A percentile compares a stretch with the other conserved stretches of the same genome.
phyloP scores from a whole-genome alignment of 306 rosid species.

The Boehmeria nivea region DNA sequence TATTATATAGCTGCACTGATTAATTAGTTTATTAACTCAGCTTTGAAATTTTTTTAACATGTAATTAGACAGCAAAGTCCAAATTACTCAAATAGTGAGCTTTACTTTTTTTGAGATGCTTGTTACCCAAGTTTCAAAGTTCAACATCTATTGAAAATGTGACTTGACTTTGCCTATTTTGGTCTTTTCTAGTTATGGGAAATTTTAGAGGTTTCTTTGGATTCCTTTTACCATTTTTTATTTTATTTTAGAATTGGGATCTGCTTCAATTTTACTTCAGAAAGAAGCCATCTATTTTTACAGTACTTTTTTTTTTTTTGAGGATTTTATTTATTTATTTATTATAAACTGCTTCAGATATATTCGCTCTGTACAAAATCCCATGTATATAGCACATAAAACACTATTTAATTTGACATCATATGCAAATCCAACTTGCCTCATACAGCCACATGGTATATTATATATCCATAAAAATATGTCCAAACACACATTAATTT shows the following conservation, averaged over 20 bases:
- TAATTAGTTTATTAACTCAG: neutral
- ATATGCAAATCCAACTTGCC: slow-evolving; percentile 8
- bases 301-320: too few relatives aligned
- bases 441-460: neutral
- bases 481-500: too few relatives aligned
- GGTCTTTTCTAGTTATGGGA: slow-evolving; percentile 1
- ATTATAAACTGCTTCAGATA: too few relatives aligned
- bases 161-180: neutral
- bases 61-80: slow-evolving; percentile 8
- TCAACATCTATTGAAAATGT: slow-evolving; percentile 3
- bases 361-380: neutral
- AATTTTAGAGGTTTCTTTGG: neutral
- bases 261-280: neutral
- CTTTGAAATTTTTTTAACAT: neutral
- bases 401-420: slow-evolving; percentile 2
- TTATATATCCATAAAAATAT: neutral
- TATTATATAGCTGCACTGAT: neutral
- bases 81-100: slow-evolving; percentile 5
- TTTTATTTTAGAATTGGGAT: neutral
- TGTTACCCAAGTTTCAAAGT: neutral
- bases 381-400: neutral
- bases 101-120: slow-evolving; percentile 10
- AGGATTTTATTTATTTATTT: too few relatives aligned
- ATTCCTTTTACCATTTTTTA: neutral
- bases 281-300: neutral